Evolutionary conservation across 2,329 filamentous ascomycete genomes (phyloP), one percentile per base, ranked within the genome.

Genomic region (Plectosphaerella cucumerina): DNA sequence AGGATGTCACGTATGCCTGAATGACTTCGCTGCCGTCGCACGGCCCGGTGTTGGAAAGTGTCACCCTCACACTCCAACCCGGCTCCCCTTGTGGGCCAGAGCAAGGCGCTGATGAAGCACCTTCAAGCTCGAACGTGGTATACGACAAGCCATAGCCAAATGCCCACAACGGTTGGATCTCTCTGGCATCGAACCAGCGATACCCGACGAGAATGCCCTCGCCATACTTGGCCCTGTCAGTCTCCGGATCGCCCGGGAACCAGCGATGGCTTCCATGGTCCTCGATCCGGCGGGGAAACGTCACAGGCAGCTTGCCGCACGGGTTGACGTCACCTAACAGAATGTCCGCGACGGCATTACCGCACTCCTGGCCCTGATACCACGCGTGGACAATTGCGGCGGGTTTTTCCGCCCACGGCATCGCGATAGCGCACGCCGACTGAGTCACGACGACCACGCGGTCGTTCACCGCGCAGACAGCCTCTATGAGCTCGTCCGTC

Each of bases 241-340:
- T 57, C 60, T n/a, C n/a, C n/a, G n/a, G n/a, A n/a, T 86, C 80
- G 2, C 75, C 63, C 0, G 64, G 69, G 60, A 81, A 90, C 70
- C 64, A 83, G 89, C 0, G 85, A 81, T 1, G 89, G 86, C 50
- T 87, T 89, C n/a, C n/a, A n/a, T n/a, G n/a, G 60, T 89, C 83
- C 59, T 85, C 76, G 2, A 83, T 61, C 2, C 73, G 70, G 33
- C 70, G 72, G 1, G 87, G 87, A 67, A 88, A 90, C 1, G 74
- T 83, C 11, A 86, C 70, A 0, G 84, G 81, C 0, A 87, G 67
- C 54, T 84, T 85, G 2, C 81, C 85, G 47, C 78, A 80, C 0
- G 85, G 85, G 56, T 84, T 86, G 35, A 80, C 72, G 39, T 77
- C 72, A 21, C 84, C 85, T 47, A 83, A 81, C 3, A 88, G 70